These are phyloP conservation scores for Acrocalymma vagum DNA, from an alignment of 2,329 filamentous ascomycete species.

Conservation along the genomic window DNA sequence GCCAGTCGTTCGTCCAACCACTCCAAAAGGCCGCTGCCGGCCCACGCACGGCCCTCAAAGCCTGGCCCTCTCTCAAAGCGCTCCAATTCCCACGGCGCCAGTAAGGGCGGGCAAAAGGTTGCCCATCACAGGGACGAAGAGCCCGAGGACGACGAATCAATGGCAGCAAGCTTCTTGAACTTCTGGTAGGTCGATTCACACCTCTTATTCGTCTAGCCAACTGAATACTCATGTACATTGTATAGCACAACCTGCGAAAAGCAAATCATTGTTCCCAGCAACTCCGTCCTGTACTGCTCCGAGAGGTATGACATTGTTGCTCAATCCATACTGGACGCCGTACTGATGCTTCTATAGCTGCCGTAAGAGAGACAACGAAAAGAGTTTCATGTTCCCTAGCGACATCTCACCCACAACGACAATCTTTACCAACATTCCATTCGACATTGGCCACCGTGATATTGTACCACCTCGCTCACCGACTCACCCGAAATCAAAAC, in stretches of 20 bases:
- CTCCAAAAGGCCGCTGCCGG: constrained; percentile 44
- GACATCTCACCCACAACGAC: constrained; percentile 47
- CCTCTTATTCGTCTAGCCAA: constrained; percentile 2
- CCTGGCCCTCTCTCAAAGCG: constrained; percentile 45
- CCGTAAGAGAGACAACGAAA: constrained; percentile 55
- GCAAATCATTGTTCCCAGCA: constrained; percentile 69
- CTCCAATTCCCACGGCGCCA: constrained; percentile 34
- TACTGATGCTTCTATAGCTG: constrained; percentile 48
- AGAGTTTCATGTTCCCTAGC: constrained; percentile 36
- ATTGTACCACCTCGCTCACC: constrained; percentile 59
- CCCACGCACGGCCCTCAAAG: constrained; percentile 44
- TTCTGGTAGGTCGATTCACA: constrained; percentile 57
- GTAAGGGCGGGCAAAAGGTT: constrained; percentile 35
- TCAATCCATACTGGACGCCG: constrained; percentile 3
- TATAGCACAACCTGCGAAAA: constrained; percentile 70
- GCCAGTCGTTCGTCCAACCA: constrained; percentile 42
- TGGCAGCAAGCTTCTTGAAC: constrained; percentile 61
- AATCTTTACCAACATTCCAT: constrained; percentile 47
- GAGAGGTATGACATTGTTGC: constrained; percentile 60
- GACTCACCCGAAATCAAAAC: constrained; percentile 48
- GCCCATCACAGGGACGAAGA: constrained; percentile 35
- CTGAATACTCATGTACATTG: constrained; percentile 12
- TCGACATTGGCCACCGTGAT: constrained; percentile 50
- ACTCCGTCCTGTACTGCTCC: constrained; percentile 70
- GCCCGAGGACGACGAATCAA: constrained; percentile 57